Conservation (phyloP, 176 grass and related monocot genomes). For the Poa pratensis region DNA sequence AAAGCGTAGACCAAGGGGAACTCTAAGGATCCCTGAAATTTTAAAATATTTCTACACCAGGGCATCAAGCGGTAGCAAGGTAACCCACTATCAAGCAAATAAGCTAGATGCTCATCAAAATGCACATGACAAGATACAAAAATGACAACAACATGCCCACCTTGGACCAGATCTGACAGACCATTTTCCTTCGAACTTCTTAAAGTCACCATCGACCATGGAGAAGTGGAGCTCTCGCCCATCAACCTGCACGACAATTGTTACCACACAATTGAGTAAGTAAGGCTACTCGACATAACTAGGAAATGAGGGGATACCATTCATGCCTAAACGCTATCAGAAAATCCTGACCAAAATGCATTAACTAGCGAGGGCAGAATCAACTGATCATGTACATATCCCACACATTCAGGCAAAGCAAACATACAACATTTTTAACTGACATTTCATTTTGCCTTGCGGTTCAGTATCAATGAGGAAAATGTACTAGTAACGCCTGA, state of each 20-base stretch:
- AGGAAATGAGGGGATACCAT: not conserved
- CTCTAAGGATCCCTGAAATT: not conserved
- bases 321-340: not conserved
- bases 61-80: not conserved
- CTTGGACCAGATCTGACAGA: constrained; percentile 73
- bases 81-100: not conserved
- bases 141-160: constrained; percentile 39
- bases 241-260: constrained; percentile 50
- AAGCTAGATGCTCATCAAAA: not conserved
- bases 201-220: constrained; percentile 96
- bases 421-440: not conserved
- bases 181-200: constrained; percentile 99
- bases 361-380: not conserved
- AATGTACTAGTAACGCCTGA: no score
- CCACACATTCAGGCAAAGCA: not conserved
- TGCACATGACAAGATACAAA: not conserved
- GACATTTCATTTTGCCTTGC: not conserved
- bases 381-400: not conserved
- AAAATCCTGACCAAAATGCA: not conserved
- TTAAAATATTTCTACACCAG: not conserved
- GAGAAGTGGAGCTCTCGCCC: constrained; percentile 87
- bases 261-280: not conserved
- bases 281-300: not conserved
- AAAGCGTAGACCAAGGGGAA: not conserved
- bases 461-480: no score